phyloP scores from a whole-genome alignment of 305 asterid genomes.

The Striga hermonthica region DNA sequence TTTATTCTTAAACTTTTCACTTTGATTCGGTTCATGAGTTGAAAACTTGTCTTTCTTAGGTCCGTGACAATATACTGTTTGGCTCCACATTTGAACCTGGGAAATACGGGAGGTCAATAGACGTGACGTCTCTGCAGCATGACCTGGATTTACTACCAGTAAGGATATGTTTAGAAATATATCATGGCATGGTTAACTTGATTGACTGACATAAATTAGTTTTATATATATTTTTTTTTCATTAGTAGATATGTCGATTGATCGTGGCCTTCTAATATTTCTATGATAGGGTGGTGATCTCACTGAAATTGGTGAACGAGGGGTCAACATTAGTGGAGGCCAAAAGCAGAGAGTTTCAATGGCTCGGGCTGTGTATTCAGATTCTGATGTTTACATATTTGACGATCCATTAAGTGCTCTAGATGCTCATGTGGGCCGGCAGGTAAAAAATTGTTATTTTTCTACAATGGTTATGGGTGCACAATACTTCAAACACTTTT shows the following conservation, averaged over 20 bases:
- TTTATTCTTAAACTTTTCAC: background rate
- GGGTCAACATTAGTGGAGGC: conserved; percentile 96
- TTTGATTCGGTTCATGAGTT: conserved; percentile 9
- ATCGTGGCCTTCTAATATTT: conserved; percentile 29
- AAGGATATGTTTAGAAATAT: conserved; percentile 31
- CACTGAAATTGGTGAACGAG: conserved; percentile 97
- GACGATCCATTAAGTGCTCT: conserved; percentile 97
- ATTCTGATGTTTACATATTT: conserved; percentile 81
- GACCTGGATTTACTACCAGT: conserved; percentile 82
- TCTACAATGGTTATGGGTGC: too few relatives aligned
- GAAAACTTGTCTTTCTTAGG: conserved; percentile 43
- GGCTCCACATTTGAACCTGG: conserved; percentile 68
- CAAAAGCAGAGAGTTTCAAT: conserved; percentile 94
- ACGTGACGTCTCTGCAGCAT: conserved; percentile 72
- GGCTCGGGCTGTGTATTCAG: conserved; percentile 91
- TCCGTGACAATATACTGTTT: conserved; percentile 88
- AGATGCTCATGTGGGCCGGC: conserved; percentile 78
- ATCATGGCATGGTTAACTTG: conserved; percentile 22
- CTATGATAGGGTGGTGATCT: conserved; percentile 76
- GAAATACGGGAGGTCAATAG: conserved; percentile 66
- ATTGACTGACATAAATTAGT: background rate
- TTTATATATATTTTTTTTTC: background rate
- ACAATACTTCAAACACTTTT: too few relatives aligned
- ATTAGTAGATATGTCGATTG: conserved; percentile 9
- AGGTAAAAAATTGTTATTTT: conserved; percentile 50